A percentile compares a stretch with the other conserved stretches of the same genome.
Conservation (phyloP, 1,284 basidiomycete species). For the Puccinia triticina region DNA sequence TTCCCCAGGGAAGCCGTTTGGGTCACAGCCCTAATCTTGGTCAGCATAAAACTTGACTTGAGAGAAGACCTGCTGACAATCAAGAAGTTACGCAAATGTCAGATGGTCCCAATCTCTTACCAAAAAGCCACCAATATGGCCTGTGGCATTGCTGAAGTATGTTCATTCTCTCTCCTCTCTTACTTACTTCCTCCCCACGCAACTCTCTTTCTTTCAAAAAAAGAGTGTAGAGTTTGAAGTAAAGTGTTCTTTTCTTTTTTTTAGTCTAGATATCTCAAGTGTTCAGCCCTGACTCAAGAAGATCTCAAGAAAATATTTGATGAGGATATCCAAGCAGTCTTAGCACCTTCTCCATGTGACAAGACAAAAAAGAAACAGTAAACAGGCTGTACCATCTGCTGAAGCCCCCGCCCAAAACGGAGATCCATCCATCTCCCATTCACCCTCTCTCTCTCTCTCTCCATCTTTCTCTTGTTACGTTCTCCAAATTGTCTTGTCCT, state of each 20-base stretch:
- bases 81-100: slow-evolving; percentile 87
- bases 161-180: slow-evolving; percentile 54
- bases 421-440: not conserved
- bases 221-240: not conserved
- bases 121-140: slow-evolving; percentile 86
- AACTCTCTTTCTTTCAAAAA: no score
- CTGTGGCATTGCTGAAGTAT: slow-evolving; percentile 87
- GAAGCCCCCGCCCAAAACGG: not conserved
- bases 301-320: slow-evolving; percentile 95
- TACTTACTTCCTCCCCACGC: no score
- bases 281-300: slow-evolving; percentile 96
- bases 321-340: slow-evolving; percentile 77
- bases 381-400: slow-evolving; percentile 48
- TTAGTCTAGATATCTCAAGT: slow-evolving; percentile 87
- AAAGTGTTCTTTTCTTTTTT: not conserved
- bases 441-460: not conserved
- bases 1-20: no score
- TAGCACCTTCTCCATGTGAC: slow-evolving; percentile 60
- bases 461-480: not conserved
- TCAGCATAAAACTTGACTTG: slow-evolving; percentile 97
- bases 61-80: slow-evolving; percentile 90
- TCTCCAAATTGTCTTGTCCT: slow-evolving; percentile 5
- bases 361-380: slow-evolving; percentile 60
- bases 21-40: slow-evolving; percentile 93
- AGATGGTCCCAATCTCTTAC: slow-evolving; percentile 92